These are phyloP conservation scores for Xylariaceae sp. DNA, from an alignment of 2,329 filamentous ascomycete species.

Conservation along the genomic window DNA sequence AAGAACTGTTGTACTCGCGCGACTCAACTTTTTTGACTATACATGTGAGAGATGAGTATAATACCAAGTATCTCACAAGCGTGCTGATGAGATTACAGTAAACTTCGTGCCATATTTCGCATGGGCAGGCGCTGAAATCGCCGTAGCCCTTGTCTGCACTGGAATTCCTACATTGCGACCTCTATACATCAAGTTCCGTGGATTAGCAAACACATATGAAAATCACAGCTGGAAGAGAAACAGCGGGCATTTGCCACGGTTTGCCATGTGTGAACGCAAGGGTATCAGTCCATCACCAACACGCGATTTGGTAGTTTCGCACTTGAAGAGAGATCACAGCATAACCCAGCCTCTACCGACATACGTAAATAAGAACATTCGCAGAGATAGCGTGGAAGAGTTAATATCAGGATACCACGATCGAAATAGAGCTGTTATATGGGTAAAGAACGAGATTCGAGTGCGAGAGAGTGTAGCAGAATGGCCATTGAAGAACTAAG, in stretches of 20 bases:
- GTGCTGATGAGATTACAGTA: constrained; percentile 24
- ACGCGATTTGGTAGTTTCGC: constrained; percentile 35
- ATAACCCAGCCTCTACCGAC: constrained; percentile 31
- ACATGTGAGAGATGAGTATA: constrained; percentile 29
- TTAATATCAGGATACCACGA: constrained; percentile 39
- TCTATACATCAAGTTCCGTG: constrained; percentile 36
- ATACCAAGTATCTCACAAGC: not conserved
- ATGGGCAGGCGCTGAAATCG: constrained; percentile 40
- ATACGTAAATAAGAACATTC: constrained; percentile 24
- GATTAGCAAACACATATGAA: constrained; percentile 29
- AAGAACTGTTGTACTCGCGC: constrained; percentile 35
- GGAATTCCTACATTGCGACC: constrained; percentile 38
- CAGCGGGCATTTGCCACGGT: constrained; percentile 36
- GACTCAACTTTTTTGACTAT: constrained; percentile 37
- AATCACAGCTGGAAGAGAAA: constrained; percentile 20
- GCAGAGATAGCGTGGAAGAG: constrained; percentile 42
- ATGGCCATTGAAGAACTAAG: constrained; percentile 37
- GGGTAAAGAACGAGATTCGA: constrained; percentile 40
- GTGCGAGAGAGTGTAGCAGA: constrained; percentile 34
- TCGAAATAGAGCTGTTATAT: constrained; percentile 35
- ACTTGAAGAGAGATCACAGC: constrained; percentile 24
- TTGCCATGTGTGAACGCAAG: constrained; percentile 33
- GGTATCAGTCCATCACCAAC: constrained; percentile 13
- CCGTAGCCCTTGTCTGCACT: constrained; percentile 38
- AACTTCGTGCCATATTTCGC: constrained; percentile 41